These are phyloP conservation scores for Caryopteris hybrid DNA, from an alignment of 305 asterid genomes.

Conservation along the genomic window DNA sequence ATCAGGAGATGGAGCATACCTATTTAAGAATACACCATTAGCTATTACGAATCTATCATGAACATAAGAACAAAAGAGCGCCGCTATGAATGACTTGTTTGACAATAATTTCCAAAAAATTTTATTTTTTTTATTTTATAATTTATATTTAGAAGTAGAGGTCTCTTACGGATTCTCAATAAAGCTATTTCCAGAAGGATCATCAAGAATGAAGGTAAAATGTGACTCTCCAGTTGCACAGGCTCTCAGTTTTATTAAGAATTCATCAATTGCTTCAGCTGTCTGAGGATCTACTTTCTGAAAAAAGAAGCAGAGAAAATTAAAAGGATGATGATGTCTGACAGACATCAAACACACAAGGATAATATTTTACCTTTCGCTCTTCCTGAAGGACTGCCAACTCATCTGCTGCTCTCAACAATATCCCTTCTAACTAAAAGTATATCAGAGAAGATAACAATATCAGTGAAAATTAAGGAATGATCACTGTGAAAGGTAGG, in stretches of 20 bases:
- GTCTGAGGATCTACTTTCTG: conserved; percentile 84
- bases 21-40: conserved; percentile 22
- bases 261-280: conserved; percentile 79
- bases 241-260: conserved; percentile 72
- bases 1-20: conserved; percentile 89
- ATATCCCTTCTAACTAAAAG: conserved; percentile 77
- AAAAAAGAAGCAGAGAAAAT: conserved; percentile 6
- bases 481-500: not conserved
- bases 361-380: conserved; percentile 55
- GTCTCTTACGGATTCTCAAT: conserved; percentile 87
- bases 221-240: conserved; percentile 68
- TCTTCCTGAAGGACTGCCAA: conserved; percentile 90
- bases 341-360: conserved; percentile 6
- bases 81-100: not conserved
- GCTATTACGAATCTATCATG: not conserved
- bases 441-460: conserved; percentile 1
- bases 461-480: not conserved
- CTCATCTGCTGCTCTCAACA: conserved; percentile 72
- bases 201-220: conserved; percentile 81
- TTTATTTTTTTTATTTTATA: not conserved
- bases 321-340: not conserved
- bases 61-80: not conserved
- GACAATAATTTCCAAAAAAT: not conserved
- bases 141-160: not conserved
- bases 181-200: conserved; percentile 97